Base-by-base conservation (phyloP, 352 stramenopile genomes). In the Albugo candida region DNA sequence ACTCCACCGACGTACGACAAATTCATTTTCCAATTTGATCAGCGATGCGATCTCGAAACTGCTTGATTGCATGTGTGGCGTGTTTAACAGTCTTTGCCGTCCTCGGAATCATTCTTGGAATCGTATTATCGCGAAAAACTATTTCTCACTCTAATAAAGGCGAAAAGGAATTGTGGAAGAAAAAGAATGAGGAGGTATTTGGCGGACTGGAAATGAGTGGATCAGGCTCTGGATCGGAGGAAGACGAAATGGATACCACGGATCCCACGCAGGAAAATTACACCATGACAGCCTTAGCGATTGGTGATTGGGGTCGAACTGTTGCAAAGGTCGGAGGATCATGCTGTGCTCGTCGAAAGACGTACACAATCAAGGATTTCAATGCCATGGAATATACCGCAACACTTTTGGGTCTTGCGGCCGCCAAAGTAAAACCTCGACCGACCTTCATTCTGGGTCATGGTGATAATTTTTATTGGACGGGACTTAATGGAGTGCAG, bases 401-500 rank as follows among this genome's bases (percentile, higher is more conserved):
- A 13, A 58, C 52, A 4, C 37, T 73, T 13, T 31, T 73, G 1
- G 64, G 51, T 0, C 49, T 64, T 5, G 63, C 64, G 0, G 64
- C 64, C 3, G 48, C 42, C 16, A 16, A 49, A 11, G 16, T 58
- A 16, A 13, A 58, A 27, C 59, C 61, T 2, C 43, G 48, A 27
- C 63, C 63, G 0, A 52, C 49, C 0, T 56, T 65, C 18, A 61
- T 70, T 19, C 58, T 70, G 40, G 56, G 59, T 39, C 62, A 70
- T 42, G 62, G 62, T 8, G 77, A 91, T 50, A 87, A 77, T 51
- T 86, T 89, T 16, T 89, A 89, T 50, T 89, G 76, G 76, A 61
- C 71, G 11, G 76, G 76, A 2, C 60, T 86, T 44, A 63, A 73
- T 13, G 65, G 64, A 34, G 41, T 49, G 14, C 72, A 53, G 1